Conservation (phyloP, 805 yeast genomes). For the Ogataea methylovora region DNA sequence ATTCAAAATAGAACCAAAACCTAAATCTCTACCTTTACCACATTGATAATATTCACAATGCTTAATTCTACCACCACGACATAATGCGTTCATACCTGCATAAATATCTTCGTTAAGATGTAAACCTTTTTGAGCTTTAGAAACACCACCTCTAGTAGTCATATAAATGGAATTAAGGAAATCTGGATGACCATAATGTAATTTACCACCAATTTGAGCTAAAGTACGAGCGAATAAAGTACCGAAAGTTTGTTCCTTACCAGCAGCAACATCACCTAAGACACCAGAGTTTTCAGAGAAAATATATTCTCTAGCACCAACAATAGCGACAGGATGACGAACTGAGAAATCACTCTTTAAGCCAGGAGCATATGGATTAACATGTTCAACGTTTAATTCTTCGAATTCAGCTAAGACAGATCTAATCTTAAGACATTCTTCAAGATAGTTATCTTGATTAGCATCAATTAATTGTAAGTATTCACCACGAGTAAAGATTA, state of each 20-base stretch:
- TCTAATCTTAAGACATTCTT: slow-evolving; percentile 79
- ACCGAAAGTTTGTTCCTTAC: slow-evolving; percentile 86
- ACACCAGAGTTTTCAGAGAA: slow-evolving; percentile 84
- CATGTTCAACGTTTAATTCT: slow-evolving; percentile 67
- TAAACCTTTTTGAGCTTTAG: slow-evolving; percentile 80
- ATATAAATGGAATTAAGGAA: slow-evolving; percentile 66
- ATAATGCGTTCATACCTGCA: slow-evolving; percentile 79
- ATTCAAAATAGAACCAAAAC: slow-evolving; percentile 79
- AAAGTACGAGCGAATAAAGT: slow-evolving; percentile 77
- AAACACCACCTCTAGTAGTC: slow-evolving; percentile 85
- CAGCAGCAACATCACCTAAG: slow-evolving; percentile 85
- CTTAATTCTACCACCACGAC: slow-evolving; percentile 83
- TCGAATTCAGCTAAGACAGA: slow-evolving; percentile 79
- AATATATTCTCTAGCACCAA: slow-evolving; percentile 83
- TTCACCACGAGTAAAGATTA: slow-evolving; percentile 79
- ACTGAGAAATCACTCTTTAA: slow-evolving; percentile 34
- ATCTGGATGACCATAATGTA: slow-evolving; percentile 89
- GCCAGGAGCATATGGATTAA: slow-evolving; percentile 72
- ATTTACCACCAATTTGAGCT: slow-evolving; percentile 78
- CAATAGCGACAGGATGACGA: slow-evolving; percentile 69
- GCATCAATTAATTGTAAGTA: slow-evolving; percentile 81
- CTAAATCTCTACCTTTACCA: slow-evolving; percentile 87
- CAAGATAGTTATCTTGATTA: slow-evolving; percentile 79
- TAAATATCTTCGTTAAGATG: slow-evolving; percentile 84
- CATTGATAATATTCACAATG: slow-evolving; percentile 85